Base-by-base conservation (phyloP, 768 basidiomycete genomes). In the Hygrophoropsis aurantiaca region DNA sequence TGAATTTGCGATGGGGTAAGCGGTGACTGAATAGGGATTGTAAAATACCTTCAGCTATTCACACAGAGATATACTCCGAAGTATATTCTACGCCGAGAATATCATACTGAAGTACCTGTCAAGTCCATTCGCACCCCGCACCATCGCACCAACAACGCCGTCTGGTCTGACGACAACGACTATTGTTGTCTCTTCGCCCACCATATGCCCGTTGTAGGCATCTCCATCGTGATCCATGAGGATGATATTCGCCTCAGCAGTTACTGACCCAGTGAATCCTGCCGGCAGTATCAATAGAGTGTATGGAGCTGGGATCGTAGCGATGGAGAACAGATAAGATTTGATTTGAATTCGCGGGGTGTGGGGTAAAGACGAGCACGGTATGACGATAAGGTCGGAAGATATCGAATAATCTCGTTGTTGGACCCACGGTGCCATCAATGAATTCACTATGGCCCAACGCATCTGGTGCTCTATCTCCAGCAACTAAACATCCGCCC, bases 401-500 rank as follows among this genome's bases (percentile, higher is more conserved):
- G 11, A 64, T 21, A 5, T 58, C 47, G 50, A 69, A 70, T 11
- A 72, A 53, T 5, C 34, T 40, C 4, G 56, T 57, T 21, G 33
- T 25, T 25, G 43, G 33, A 1, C 51, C 48, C 0, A 26, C 36
- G 2, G 35, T 18, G 5, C 18, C 26, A n/a, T 30, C 37, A 51
- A 47, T 40, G 2, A n/a, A n/a, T n/a, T 51, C 42, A 0, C 60
- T 40, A 11, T 70, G 55, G 1, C 44, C 64, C 3, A 75, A 58
- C 0, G 74, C 71, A 21, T 77, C 73, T 0, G 74, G 77, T 1
- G 75, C 76, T n/a, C 76, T 55, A 47, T 78, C 75, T 3, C 77
- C 78, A 1, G 75, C 75, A 38, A 60, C 44, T 46, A 66, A 25
- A 61, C 56, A 35, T 49, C 45, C 44, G 52, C 53, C 49, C 33